Base-by-base conservation (phyloP, 2,329 filamentous ascomycete genomes). In the Cordyceps militaris region DNA sequence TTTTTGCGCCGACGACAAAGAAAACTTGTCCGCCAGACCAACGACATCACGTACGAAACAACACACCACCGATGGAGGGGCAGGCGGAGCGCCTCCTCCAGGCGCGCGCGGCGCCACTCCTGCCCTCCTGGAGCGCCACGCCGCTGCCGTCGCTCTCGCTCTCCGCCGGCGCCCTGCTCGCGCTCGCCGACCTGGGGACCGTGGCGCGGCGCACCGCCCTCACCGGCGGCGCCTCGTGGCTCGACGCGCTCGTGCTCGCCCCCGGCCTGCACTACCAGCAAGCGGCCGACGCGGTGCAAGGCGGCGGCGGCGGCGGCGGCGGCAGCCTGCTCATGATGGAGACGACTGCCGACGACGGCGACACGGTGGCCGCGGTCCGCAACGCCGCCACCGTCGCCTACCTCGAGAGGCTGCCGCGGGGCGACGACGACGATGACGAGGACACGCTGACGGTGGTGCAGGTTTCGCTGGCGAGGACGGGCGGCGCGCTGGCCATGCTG, bases 191-290 rank as follows among this genome's bases (percentile, higher is more conserved):
- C 60, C 74, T 86, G 40, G 73, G 74, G 36, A 82, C 79, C 2
- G 73, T 84, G 26, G 78, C 80, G 6, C 72, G 79, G 48, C 76
- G 82, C 7, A 85, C 83, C 2, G 77, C 75, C 16, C 73, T 85
- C 46, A 77, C 75, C 2, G 83, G 83, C 26, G 80, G 79, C 3
- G 79, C 81, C 1, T 78, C 76, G 2, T 80, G 79, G 72, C 70
- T 83, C 0, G 83, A 86, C 65, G 71, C 72, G 8, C 71, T 86
- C 11, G 71, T 85, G 13, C 73, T 86, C 3, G 81, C 79, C 2
- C 83, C 83, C 0, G 83, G 84, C 0, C 65, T 86, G 52, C 84
- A 86, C 67, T 79, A 79, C 62, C 81, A 86, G 63, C 81, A 85
- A 63, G 74, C 77, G 4, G 81, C 81, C 10, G 74, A 80, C 13